phyloP scores from a whole-genome alignment of 148 eudicot genomes.

The Amaranthus cruentus region DNA sequence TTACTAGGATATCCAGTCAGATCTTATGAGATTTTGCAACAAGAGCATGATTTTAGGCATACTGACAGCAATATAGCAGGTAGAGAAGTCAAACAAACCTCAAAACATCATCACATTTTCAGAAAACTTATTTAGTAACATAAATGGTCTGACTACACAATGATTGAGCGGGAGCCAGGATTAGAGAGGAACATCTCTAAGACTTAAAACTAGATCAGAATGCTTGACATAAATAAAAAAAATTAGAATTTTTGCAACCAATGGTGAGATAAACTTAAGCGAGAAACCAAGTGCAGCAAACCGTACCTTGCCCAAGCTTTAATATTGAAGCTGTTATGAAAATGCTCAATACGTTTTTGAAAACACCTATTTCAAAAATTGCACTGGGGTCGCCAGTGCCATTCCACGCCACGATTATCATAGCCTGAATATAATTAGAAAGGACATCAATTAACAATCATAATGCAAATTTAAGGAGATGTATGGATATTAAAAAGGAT shows the following conservation, averaged over 20 bases:
- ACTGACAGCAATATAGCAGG: background rate
- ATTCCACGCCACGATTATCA: slow-evolving; percentile 98
- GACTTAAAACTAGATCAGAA: too few relatives aligned
- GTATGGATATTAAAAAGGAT: slow-evolving; percentile 3
- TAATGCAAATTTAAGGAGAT: background rate
- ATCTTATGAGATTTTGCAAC: background rate
- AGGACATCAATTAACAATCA: background rate
- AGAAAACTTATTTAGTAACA: background rate
- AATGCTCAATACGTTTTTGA: slow-evolving; percentile 79
- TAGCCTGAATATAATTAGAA: slow-evolving; percentile 51
- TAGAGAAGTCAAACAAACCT: background rate
- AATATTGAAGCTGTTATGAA: slow-evolving; percentile 94
- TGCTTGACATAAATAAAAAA: background rate
- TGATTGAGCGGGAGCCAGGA: too few relatives aligned
- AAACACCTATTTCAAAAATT: slow-evolving; percentile 55
- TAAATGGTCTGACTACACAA: too few relatives aligned
- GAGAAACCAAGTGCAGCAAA: background rate
- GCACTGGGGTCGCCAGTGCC: slow-evolving; percentile 69
- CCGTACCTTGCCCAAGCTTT: slow-evolving; percentile 85
- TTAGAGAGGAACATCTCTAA: too few relatives aligned
- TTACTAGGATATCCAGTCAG: background rate
- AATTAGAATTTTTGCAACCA: background rate
- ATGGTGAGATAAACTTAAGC: background rate
- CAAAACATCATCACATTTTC: background rate
- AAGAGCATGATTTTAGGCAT: background rate